Conservation (phyloP, 2,329 filamentous ascomycete genomes). For the Dothiorella sarmentorum region DNA sequence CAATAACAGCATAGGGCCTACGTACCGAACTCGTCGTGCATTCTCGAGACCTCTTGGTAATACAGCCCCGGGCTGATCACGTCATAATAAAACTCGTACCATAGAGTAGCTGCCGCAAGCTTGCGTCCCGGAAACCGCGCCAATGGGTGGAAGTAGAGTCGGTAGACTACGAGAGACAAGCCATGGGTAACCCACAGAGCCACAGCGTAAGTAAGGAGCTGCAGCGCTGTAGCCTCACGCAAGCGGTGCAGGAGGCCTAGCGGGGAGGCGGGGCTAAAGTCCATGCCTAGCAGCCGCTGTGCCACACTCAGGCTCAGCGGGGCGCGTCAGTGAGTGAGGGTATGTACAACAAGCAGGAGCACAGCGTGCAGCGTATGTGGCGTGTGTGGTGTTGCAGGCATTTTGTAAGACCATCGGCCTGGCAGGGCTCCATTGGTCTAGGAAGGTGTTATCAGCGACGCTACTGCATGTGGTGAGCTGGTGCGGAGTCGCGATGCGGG, state of each 20-base stretch:
- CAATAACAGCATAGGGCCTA: background rate
- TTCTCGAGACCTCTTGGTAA: conserved; percentile 14
- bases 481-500: background rate
- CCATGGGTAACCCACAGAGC: background rate
- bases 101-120: conserved; percentile 21
- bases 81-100: conserved; percentile 24
- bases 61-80: conserved; percentile 18
- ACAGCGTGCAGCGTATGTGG: background rate
- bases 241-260: background rate
- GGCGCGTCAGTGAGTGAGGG: background rate
- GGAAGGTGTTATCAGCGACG: background rate
- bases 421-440: background rate
- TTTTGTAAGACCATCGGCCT: background rate
- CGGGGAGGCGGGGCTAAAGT: background rate
- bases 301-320: background rate
- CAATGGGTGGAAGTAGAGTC: background rate
- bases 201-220: background rate
- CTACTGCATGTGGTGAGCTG: conserved; percentile 7
- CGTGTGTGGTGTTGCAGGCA: background rate
- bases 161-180: background rate
- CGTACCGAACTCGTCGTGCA: conserved; percentile 23
- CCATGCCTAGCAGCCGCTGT: background rate
- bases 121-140: conserved; percentile 20
- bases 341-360: background rate
- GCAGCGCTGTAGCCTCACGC: background rate